phyloP scores from a whole-genome alignment of 2,329 filamentous ascomycete genomes.

The Cyphellophora attinorum region DNA sequence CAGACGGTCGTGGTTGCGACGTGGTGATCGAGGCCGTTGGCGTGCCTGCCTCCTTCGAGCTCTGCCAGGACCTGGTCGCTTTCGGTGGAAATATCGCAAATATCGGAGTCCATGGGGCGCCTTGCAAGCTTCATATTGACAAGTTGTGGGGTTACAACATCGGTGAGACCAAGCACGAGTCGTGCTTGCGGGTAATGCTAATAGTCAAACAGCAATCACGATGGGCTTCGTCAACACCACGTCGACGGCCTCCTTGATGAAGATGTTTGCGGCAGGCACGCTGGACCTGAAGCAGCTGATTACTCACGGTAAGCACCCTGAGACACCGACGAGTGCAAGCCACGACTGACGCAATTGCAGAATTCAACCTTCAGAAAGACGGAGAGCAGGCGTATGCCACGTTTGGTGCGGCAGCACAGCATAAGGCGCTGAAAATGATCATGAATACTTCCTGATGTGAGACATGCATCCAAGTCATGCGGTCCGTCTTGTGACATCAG shows the following conservation, averaged over 20 bases:
- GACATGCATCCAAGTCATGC: no score
- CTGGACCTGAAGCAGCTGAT: constrained; percentile 34
- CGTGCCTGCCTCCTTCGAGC: constrained; percentile 41
- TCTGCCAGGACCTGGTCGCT: constrained; percentile 45
- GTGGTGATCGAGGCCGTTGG: constrained; percentile 51
- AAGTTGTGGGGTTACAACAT: constrained; percentile 47
- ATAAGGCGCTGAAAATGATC: constrained; percentile 36
- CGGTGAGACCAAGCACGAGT: constrained; percentile 25
- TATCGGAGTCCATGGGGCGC: constrained; percentile 49
- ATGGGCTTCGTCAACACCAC: constrained; percentile 39
- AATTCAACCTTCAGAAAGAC: constrained; percentile 30
- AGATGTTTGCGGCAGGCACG: constrained; percentile 32
- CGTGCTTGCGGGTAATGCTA: not conserved
- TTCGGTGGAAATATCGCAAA: constrained; percentile 47
- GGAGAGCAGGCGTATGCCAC: constrained; percentile 36
- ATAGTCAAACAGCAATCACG: constrained; percentile 29
- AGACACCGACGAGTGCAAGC: not conserved
- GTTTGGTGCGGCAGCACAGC: constrained; percentile 32
- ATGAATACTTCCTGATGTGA: constrained; percentile 20
- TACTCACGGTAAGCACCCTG: constrained; percentile 32
- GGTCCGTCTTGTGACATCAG: no score
- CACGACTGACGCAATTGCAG: constrained; percentile 16
- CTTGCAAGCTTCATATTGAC: constrained; percentile 43
- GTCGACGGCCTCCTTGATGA: constrained; percentile 41
- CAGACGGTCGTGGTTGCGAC: constrained; percentile 45